phyloP scores from a whole-genome alignment of 345 rosid genomes.

The Sapria himalayana region DNA sequence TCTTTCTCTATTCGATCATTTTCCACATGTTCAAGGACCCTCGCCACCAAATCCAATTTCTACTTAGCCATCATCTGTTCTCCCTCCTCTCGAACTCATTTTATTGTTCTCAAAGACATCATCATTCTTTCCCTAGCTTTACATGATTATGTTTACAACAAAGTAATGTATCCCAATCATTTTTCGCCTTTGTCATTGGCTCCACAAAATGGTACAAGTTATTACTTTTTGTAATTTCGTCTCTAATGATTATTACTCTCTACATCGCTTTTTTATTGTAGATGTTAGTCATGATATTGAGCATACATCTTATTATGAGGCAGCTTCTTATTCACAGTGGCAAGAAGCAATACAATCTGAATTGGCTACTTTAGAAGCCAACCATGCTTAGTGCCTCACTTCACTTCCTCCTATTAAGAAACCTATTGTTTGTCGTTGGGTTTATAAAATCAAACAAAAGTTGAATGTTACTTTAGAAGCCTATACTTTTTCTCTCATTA shows the following conservation, averaged over 20 bases:
- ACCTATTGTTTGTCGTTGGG: not conserved
- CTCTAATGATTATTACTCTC: not conserved
- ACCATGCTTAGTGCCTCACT: not conserved
- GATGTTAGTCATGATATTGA: not conserved
- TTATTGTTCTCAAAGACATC: not conserved
- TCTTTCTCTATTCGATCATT: not conserved
- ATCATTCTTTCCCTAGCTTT: not conserved
- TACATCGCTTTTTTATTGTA: not conserved
- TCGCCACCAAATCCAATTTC: not conserved
- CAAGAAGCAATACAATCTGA: slow-evolving; percentile 1
- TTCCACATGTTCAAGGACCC: not conserved
- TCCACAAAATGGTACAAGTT: not conserved
- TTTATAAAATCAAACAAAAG: not conserved
- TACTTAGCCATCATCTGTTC: not conserved
- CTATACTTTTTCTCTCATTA: not conserved
- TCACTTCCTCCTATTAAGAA: not conserved
- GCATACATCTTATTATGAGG: not conserved
- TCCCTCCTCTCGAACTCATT: not conserved
- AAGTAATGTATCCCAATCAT: not conserved
- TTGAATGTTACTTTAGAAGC: not conserved
- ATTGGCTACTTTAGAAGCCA: not conserved
- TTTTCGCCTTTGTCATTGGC: not conserved
- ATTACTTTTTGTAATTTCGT: not conserved
- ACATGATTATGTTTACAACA: not conserved
- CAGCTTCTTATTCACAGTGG: not conserved